Evolutionary conservation across 2,329 filamentous ascomycete genomes (phyloP).

Genomic region (Fusarium xyrophilum): DNA sequence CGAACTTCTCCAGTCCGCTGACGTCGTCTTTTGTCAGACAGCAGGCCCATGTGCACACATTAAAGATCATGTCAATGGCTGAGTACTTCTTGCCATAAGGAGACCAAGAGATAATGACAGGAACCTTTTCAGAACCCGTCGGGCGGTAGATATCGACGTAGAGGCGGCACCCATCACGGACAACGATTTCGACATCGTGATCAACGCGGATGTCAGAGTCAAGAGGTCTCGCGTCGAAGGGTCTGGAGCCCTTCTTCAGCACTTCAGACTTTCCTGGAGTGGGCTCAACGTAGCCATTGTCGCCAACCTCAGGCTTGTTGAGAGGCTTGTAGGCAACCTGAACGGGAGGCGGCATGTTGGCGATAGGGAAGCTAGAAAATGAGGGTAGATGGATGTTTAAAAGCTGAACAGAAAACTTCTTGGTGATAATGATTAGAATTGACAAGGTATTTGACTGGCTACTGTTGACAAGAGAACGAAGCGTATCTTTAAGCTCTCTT

Average conservation of each 20-base stretch:
- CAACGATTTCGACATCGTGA: constrained; percentile 33
- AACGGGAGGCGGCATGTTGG: constrained; percentile 30
- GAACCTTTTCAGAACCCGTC: constrained; percentile 1
- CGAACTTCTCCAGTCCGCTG: constrained; percentile 22
- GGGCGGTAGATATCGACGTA: constrained; percentile 24
- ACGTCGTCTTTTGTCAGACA: constrained; percentile 24
- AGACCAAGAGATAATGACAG: constrained; percentile 33
- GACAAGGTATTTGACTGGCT: background rate
- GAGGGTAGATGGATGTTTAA: rapidly evolving
- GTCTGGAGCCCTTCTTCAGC: constrained; percentile 27
- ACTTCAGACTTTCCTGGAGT: constrained; percentile 31
- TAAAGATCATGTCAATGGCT: constrained; percentile 30
- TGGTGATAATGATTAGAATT: background rate
- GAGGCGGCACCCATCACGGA: constrained; percentile 34
- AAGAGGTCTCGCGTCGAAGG: constrained; percentile 29
- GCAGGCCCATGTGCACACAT: constrained; percentile 28
- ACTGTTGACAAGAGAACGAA: background rate
- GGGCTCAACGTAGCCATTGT: constrained; percentile 32
- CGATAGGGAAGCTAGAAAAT: too few relatives aligned
- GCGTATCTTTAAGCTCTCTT: constrained; percentile 10
- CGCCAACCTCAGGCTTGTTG: constrained; percentile 29
- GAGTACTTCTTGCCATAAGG: constrained; percentile 36
- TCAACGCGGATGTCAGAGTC: constrained; percentile 35
- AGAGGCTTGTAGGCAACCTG: constrained; percentile 38
- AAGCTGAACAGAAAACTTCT: background rate